Base-by-base conservation (phyloP, 2,329 filamentous ascomycete species). In the Fusarium chuoi region DNA sequence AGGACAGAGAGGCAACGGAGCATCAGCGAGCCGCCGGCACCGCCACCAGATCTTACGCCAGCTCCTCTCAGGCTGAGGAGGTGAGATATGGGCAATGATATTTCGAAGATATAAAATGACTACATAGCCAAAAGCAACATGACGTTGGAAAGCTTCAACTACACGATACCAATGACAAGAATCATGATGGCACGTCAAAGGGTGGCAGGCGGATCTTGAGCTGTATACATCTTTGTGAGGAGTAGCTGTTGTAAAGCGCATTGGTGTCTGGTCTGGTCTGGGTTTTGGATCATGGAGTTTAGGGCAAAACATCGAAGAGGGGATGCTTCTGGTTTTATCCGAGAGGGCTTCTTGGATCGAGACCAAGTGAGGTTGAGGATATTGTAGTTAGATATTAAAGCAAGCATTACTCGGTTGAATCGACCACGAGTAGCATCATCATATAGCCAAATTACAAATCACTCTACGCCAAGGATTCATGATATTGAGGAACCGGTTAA, bases 1-100 rank as follows among this genome's bases (percentile, higher is more conserved):
- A 75, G 87, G 70, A 90, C 88, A 8, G 89, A 89, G 79, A 83
- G 89, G 68, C 89, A 90, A 78, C 83, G 89, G 67, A 91, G 87
- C 75, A 82, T 88, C 48, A 85, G 84, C 51, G 84, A 84, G 76
- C 83, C 85, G 18, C 76, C 77, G 24, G 82, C 83, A 33, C 74
- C 81, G 54, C 78, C 80, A 14, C 73, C 76, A n/a, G 77, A 79
- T 38, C 69, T 84, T 63, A 77, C 80, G 48, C 82, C 82, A 35
- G 76, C 79, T 41, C 82, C 82, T 30, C 74, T 84, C 30, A 78
- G 78, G 26, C 65, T 83, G 36, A 76, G 80, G 42, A 76, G 79
- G 52, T 81, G 70, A 78, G 33, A 36, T 26, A 44, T 41, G 35
- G 41, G 38, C 52, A 44, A 54, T 30, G 36, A 51, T 33, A 51